Conservation (phyloP, 1,284 basidiomycete genomes). For the Ganoderma sp. region DNA sequence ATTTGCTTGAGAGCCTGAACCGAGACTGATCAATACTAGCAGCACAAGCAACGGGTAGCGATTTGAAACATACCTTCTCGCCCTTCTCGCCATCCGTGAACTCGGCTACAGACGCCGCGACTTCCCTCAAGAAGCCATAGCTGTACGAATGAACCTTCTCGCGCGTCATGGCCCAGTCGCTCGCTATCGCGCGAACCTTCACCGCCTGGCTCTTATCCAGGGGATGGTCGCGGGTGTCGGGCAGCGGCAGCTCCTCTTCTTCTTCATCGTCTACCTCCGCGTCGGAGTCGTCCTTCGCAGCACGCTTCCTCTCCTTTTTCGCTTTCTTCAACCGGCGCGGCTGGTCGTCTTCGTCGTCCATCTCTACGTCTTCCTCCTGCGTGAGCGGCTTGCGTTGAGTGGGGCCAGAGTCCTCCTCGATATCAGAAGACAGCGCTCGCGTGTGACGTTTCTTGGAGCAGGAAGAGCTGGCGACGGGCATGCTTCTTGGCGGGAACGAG, state of each 20-base stretch:
- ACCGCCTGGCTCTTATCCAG: conserved; percentile 54
- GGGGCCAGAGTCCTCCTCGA: conserved; percentile 57
- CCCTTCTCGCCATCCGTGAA: conserved; percentile 59
- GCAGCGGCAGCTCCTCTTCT: conserved; percentile 35
- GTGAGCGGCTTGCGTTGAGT: conserved; percentile 43
- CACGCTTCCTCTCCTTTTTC: conserved; percentile 51
- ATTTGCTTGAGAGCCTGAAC: conserved; percentile 61
- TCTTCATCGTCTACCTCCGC: conserved; percentile 30
- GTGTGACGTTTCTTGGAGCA: conserved; percentile 46
- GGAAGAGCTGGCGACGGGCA: conserved; percentile 53
- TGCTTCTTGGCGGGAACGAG: conserved; percentile 29
- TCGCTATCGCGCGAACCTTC: conserved; percentile 59
- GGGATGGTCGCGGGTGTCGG: conserved; percentile 64
- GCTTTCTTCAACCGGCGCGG: conserved; percentile 43
- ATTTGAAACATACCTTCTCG: conserved; percentile 50
- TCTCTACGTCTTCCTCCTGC: conserved; percentile 54
- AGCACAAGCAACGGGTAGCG: neutral
- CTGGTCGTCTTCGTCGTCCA: conserved; percentile 48
- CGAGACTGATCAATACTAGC: conserved; percentile 12
- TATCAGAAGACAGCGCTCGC: conserved; percentile 55
- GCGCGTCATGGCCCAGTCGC: conserved; percentile 64
- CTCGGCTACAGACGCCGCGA: conserved; percentile 68
- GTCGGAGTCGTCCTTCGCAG: conserved; percentile 44
- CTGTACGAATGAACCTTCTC: conserved; percentile 51
- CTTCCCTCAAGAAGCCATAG: conserved; percentile 56